Evolutionary conservation across 805 yeast genomes (phyloP).

Genomic region (Candida insectalens): DNA sequence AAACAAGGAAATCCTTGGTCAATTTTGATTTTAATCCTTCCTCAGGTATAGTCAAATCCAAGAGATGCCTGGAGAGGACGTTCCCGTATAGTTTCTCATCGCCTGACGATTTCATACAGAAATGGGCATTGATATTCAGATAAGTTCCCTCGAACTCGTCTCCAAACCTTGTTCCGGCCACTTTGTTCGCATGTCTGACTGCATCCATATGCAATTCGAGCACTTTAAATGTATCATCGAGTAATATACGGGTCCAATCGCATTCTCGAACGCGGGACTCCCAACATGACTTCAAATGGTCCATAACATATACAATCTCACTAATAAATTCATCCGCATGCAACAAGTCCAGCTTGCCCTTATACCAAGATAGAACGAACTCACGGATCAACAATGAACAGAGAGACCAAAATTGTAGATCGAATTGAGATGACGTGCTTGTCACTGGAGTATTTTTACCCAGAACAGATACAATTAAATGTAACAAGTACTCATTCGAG

Average conservation of each 20-base stretch:
- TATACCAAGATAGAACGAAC: constrained; percentile 33
- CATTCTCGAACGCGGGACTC: constrained; percentile 7
- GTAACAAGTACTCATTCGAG: constrained; percentile 17
- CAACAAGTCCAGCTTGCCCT: constrained; percentile 22
- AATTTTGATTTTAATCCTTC: constrained; percentile 31
- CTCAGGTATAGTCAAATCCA: constrained; percentile 28
- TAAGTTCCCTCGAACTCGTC: constrained; percentile 10
- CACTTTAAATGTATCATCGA: constrained; percentile 36
- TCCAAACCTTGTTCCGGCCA: constrained; percentile 9
- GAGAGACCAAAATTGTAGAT: constrained; percentile 35
- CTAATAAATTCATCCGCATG: constrained; percentile 31
- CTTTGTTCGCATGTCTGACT: constrained; percentile 4
- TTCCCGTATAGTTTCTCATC: constrained; percentile 26
- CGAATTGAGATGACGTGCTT: constrained; percentile 28
- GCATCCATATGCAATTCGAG: constrained; percentile 21
- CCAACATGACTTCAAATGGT: not conserved
- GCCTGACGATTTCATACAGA: constrained; percentile 10
- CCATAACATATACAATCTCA: constrained; percentile 30
- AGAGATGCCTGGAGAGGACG: constrained; percentile 25
- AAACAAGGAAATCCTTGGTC: constrained; percentile 27
- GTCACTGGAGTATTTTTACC: too few relatives aligned
- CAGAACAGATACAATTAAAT: too few relatives aligned
- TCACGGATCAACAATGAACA: constrained; percentile 35
- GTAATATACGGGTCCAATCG: constrained; percentile 26
- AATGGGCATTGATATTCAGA: constrained; percentile 12